Conservation (phyloP, 495 filamentous ascomycete genomes). For the Aspergillus indologenus region DNA sequence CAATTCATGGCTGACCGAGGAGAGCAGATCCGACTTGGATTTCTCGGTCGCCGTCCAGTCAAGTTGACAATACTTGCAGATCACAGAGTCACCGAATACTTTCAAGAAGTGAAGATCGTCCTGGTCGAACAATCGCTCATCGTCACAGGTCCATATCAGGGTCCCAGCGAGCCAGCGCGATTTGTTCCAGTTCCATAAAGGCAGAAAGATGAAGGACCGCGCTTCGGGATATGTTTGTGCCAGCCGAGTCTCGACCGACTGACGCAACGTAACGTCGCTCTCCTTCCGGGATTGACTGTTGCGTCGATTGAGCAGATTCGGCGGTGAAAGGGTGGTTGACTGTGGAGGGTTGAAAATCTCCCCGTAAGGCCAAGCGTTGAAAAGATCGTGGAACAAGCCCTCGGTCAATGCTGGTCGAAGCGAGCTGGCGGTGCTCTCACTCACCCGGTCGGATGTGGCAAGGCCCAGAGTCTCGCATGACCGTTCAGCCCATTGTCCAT, state of each 20-base stretch:
- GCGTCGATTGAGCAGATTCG: background rate
- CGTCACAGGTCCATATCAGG: constrained; percentile 53
- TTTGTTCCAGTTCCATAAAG: constrained; percentile 59
- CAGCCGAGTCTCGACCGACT: constrained; percentile 13
- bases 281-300: background rate
- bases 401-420: constrained; percentile 12
- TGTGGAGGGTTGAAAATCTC: constrained; percentile 26
- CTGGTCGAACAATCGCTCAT: constrained; percentile 34
- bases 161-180: constrained; percentile 62
- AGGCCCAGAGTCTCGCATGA: constrained; percentile 16
- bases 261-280: constrained; percentile 2
- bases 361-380: constrained; percentile 29
- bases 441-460: background rate
- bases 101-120: constrained; percentile 55
- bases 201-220: constrained; percentile 53
- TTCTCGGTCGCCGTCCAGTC: constrained; percentile 47
- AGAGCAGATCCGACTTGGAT: constrained; percentile 68
- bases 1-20: constrained; percentile 71
- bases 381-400: constrained; percentile 25
- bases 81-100: constrained; percentile 58
- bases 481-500: constrained; percentile 14
- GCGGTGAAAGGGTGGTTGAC: background rate
- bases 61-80: constrained; percentile 57
- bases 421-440: background rate
- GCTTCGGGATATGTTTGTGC: constrained; percentile 44